Percentiles rank a stretch among this genome's conserved stretches.
Conservation (phyloP, 768 basidiomycete species). For the Auricularia cornea region DNA sequence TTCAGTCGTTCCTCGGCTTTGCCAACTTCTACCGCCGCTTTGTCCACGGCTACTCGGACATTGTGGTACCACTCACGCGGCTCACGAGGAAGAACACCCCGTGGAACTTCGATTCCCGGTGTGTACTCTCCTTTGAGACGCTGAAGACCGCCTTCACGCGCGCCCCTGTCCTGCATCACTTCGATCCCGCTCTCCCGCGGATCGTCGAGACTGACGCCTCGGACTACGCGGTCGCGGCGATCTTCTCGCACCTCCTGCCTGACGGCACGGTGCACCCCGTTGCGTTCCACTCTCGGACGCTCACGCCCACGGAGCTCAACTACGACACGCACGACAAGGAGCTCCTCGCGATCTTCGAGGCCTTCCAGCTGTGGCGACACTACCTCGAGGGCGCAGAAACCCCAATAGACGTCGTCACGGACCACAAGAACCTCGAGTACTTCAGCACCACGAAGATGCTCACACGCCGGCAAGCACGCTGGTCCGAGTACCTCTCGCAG, state of each 20-base stretch:
- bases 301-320: conserved; percentile 31
- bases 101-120: conserved; percentile 13
- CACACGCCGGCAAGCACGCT: conserved; percentile 22
- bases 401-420: conserved; percentile 14
- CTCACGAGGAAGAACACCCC: conserved; percentile 20
- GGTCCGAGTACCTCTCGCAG: conserved; percentile 31
- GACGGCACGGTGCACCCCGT: conserved; percentile 27
- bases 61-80: conserved; percentile 22
- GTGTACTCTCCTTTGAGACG: conserved; percentile 18
- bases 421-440: conserved; percentile 20
- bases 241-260: conserved; percentile 10
- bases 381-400: conserved; percentile 13
- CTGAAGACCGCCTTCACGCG: conserved; percentile 22
- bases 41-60: conserved; percentile 25
- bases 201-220: conserved; percentile 23
- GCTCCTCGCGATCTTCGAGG: conserved; percentile 35
- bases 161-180: conserved; percentile 27
- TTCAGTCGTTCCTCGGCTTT: conserved; percentile 27
- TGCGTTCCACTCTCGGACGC: conserved; percentile 28
- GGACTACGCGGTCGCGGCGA: conserved; percentile 19
- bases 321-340: conserved; percentile 46
- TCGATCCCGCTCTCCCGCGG: conserved; percentile 17
- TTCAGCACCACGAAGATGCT: conserved; percentile 19
- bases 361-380: conserved; percentile 14
- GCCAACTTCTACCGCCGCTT: conserved; percentile 27